phyloP scores from a whole-genome alignment of 768 basidiomycete species.

The Suillus brevipes region DNA sequence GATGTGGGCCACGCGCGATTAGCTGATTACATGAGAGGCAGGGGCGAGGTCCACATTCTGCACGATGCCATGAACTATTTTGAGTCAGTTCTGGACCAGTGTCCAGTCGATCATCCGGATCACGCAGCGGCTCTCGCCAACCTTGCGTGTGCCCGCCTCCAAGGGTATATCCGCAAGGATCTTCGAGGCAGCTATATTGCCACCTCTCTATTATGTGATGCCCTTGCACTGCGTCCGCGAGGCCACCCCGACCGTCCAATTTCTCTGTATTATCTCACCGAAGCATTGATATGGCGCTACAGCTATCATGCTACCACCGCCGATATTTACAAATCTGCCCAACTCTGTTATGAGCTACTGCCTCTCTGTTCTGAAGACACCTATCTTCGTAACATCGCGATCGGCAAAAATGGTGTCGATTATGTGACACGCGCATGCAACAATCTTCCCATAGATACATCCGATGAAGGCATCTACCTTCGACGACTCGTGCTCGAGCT shows the following conservation, averaged over 20 bases:
- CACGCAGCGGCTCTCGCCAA: neutral
- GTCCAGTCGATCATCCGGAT: neutral
- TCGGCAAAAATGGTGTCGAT: conserved; percentile 1
- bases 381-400: conserved; percentile 14
- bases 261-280: conserved; percentile 21
- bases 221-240: conserved; percentile 23
- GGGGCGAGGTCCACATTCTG: neutral
- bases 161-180: conserved; percentile 3
- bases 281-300: conserved; percentile 22
- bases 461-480: conserved; percentile 19
- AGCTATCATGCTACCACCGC: conserved; percentile 13
- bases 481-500: conserved; percentile 11
- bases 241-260: conserved; percentile 19
- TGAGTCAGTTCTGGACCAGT: neutral
- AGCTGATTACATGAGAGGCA: neutral
- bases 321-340: neutral
- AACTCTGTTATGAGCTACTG: neutral
- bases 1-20: neutral
- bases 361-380: conserved; percentile 14
- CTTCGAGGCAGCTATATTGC: conserved; percentile 22
- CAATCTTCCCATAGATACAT: conserved; percentile 18
- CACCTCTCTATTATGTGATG: conserved; percentile 18
- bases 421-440: conserved; percentile 20
- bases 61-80: neutral
- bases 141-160: conserved; percentile 23